These are phyloP conservation scores for Collybiopsis luxurians DNA, from an alignment of 768 basidiomycete species.

Conservation along the genomic window DNA sequence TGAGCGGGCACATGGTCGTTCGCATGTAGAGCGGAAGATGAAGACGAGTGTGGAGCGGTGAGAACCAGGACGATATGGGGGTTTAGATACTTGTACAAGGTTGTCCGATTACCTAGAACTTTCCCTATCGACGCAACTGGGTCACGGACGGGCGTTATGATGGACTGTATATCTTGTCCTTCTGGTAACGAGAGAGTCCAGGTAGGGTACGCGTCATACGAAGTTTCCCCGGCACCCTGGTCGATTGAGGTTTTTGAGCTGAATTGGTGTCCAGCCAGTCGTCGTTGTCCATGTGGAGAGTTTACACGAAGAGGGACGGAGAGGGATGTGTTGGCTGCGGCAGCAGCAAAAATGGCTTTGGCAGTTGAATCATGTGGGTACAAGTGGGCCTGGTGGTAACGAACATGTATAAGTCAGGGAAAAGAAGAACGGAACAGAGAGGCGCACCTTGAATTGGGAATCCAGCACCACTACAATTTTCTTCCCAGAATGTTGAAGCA, in stretches of 20 bases:
- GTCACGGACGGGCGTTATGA: slow-evolving; percentile 44
- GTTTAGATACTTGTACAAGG: slow-evolving; percentile 94
- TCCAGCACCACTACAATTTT: slow-evolving; percentile 69
- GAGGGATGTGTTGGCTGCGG: slow-evolving; percentile 46
- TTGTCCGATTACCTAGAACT: slow-evolving; percentile 83
- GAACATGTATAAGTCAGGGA: neutral
- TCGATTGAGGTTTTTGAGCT: slow-evolving; percentile 9
- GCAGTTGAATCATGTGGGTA: slow-evolving; percentile 61
- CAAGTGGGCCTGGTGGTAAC: slow-evolving; percentile 46
- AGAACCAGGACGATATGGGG: slow-evolving; percentile 69
- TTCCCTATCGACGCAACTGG: slow-evolving; percentile 78
- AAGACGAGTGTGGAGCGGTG: slow-evolving; percentile 37
- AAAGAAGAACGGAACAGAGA: neutral
- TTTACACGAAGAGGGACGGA: slow-evolving; percentile 44
- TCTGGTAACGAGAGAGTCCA: slow-evolving; percentile 63
- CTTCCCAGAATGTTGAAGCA: slow-evolving; percentile 38
- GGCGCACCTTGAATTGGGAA: slow-evolving; percentile 68
- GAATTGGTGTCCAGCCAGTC: slow-evolving; percentile 59
- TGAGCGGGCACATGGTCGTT: slow-evolving; percentile 11
- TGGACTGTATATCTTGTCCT: slow-evolving; percentile 54
- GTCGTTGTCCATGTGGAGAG: slow-evolving; percentile 37
- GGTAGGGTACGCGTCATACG: slow-evolving; percentile 46
- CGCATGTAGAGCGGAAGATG: slow-evolving; percentile 13
- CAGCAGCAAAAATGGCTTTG: slow-evolving; percentile 36
- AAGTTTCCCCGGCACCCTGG: slow-evolving; percentile 22